Evolutionary conservation across 2,329 filamentous ascomycete genomes (phyloP).

Genomic region (Aspergillus ochraceus): DNA sequence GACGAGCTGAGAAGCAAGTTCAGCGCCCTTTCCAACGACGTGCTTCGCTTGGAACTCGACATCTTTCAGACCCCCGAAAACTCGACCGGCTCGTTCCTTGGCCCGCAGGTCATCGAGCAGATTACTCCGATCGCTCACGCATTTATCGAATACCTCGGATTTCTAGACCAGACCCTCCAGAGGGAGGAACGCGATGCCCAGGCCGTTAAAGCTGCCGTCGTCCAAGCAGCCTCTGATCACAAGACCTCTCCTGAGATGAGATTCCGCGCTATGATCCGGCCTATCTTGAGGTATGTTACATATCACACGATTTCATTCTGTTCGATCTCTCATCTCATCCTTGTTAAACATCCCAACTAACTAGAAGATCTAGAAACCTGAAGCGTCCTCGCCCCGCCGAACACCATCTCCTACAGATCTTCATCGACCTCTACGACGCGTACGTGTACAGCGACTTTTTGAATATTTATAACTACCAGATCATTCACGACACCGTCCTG

Average conservation of each 20-base stretch:
- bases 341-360: background rate
- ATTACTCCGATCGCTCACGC: background rate
- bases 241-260: background rate
- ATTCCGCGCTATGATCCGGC: background rate
- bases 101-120: background rate
- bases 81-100: background rate
- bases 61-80: background rate
- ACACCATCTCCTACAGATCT: conserved; percentile 20
- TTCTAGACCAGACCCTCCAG: background rate
- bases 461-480: conserved; percentile 17
- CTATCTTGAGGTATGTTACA: background rate
- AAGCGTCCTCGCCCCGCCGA: conserved; percentile 22
- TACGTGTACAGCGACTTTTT: conserved; percentile 27
- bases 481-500: conserved; percentile 10
- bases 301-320: background rate
- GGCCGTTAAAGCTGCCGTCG: background rate
- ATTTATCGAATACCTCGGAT: background rate
- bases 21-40: background rate
- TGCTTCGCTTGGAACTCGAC: background rate
- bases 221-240: background rate
- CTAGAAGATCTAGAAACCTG: conserved; percentile 16
- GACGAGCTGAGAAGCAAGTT: background rate
- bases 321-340: background rate
- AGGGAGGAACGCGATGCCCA: background rate
- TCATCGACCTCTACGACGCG: conserved; percentile 27